Conservation (phyloP, 202 grass and related monocot species). For the Eragrostis tef region DNA sequence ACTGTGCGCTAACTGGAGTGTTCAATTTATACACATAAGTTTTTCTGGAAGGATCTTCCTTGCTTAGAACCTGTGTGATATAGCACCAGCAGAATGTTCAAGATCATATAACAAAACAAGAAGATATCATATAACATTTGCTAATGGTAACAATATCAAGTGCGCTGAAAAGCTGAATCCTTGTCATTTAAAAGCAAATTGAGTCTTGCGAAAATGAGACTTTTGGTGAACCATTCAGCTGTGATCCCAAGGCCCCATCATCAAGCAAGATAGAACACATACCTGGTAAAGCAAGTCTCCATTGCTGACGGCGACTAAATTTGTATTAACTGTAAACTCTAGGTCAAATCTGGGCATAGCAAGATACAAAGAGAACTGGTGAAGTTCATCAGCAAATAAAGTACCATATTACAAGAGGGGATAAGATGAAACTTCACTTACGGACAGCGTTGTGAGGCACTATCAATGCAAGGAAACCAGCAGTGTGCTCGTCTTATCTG, state of each 20-base stretch:
- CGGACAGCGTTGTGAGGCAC: slow-evolving; percentile 64
- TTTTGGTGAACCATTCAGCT: background rate
- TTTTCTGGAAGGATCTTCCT: slow-evolving; percentile 91
- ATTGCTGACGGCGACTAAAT: slow-evolving; percentile 88
- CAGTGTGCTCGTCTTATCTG: slow-evolving; percentile 76
- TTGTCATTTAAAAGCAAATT: slow-evolving; percentile 27
- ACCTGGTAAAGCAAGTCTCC: slow-evolving; percentile 98
- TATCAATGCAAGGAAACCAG: slow-evolving; percentile 97
- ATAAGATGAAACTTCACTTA: slow-evolving; percentile 55
- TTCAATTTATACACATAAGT: slow-evolving; percentile 91
- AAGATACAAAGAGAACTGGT: slow-evolving; percentile 33
- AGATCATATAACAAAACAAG: slow-evolving; percentile 31
- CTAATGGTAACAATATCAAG: background rate
- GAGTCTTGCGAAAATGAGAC: slow-evolving; percentile 7
- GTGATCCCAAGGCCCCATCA: background rate
- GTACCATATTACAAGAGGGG: slow-evolving; percentile 13
- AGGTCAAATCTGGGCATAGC: slow-evolving; percentile 82
- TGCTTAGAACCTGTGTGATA: slow-evolving; percentile 80
- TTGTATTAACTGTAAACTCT: slow-evolving; percentile 82
- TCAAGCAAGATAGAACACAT: slow-evolving; percentile 38
- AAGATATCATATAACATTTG: slow-evolving; percentile 3
- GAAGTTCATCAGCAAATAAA: slow-evolving; percentile 31
- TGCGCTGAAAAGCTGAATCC: background rate
- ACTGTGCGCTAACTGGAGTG: slow-evolving; percentile 82
- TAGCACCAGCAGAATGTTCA: slow-evolving; percentile 36